Evolutionary conservation across 139 green algal genomes (phyloP), one percentile per base, ranked within the genome.

Genomic region (Desmodesmus armatus): DNA sequence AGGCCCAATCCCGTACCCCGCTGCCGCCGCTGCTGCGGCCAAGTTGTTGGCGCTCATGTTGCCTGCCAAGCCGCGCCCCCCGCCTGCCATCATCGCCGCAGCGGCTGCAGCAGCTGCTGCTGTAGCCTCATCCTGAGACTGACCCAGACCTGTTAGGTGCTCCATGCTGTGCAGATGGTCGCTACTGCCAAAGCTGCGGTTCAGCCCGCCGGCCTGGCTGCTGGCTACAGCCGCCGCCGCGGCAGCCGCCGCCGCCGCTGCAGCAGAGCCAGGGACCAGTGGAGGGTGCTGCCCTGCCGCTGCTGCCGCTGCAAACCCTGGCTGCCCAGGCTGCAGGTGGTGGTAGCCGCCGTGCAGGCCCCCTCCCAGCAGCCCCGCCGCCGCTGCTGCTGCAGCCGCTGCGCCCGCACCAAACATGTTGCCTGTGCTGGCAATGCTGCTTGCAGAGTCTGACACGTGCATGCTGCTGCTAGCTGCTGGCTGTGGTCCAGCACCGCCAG

Each of bases 361-460:
- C 21, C 67, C n/a, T n/a, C n/a, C n/a, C n/a, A n/a, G n/a, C n/a
- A n/a, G n/a, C n/a, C n/a, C n/a, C n/a, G n/a, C n/a, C n/a, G n/a
- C n/a, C n/a, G n/a, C 67, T 35, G 51, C 37, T 44, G 15, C 33
- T 43, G 53, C 74, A 37, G 31, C 47, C 5, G 33, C 74, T 53
- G 74, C 5, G 7, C 41, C 58, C 21, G 55, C 15, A 2, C 55
- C 55, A 58, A 73, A 73, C 35, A 83, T 27, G 21, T 41, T 72
- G 77, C 79, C 84, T 58, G 37, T 81, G 37, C 70, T 88, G 53
- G 82, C 87, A 1, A 93, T 93, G 72, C 69, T 88, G 35, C 85
- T 91, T 0, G 90, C 87, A 5, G 78, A 85, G 75, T 93, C 90
- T 2, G 78, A 89, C 33, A 93, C 85, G 35, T 90, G 90, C 70